These are phyloP conservation scores for Linum trigynum DNA, from an alignment of 345 rosid species.

Conservation along the genomic window DNA sequence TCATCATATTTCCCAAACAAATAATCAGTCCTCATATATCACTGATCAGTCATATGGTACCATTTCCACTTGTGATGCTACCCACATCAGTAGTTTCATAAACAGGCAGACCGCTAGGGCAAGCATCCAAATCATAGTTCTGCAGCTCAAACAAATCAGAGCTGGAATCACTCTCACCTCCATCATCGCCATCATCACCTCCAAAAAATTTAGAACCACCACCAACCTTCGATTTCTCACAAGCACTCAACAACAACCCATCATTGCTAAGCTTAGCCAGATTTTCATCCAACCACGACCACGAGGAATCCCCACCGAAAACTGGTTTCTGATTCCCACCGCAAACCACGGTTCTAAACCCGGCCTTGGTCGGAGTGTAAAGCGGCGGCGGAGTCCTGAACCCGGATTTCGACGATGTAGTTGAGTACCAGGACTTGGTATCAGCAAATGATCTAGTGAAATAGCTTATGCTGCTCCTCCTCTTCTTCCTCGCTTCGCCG, in stretches of 20 bases:
- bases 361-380: conserved; percentile 43
- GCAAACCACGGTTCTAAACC: conserved; percentile 29
- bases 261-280: conserved; percentile 13
- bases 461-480: conserved; percentile 89
- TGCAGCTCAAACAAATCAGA: conserved; percentile 90
- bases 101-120: conserved; percentile 47
- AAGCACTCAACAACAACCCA: conserved; percentile 26
- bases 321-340: conserved; percentile 35
- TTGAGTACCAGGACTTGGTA: conserved; percentile 48
- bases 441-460: conserved; percentile 47
- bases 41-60: conserved; percentile 14
- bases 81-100: conserved; percentile 79
- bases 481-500: conserved; percentile 35
- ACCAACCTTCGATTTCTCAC: conserved; percentile 30
- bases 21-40: too few relatives aligned
- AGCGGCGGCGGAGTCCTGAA: conserved; percentile 43
- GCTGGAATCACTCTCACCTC: conserved; percentile 86
- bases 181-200: conserved; percentile 41
- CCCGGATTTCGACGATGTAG: conserved; percentile 50
- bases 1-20: too few relatives aligned
- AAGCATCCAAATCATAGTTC: conserved; percentile 48
- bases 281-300: conserved; percentile 14
- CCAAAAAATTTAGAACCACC: conserved; percentile 16
- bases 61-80: conserved; percentile 54
- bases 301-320: conserved; percentile 19